Base-by-base conservation (phyloP, 441 rosid species). In the Hypseocharis bilobata region DNA sequence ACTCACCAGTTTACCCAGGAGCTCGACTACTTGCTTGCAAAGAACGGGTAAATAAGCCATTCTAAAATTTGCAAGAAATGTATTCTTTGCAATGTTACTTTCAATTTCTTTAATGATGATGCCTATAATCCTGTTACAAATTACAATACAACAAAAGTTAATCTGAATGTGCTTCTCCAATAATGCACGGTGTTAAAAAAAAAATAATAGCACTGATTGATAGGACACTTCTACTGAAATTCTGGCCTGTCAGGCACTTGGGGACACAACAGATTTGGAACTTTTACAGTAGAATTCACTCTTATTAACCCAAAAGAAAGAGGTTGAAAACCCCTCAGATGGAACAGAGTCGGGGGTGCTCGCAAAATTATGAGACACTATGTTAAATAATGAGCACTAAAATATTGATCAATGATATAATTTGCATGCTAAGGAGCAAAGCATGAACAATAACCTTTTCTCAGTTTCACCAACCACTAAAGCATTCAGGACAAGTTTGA, bases 391-490 rank as follows among this genome's bases (percentile, higher is more conserved):
- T n/a, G n/a, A n/a, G n/a, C n/a, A n/a, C n/a, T n/a, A n/a, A n/a
- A n/a, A n/a, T n/a, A n/a, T n/a, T n/a, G n/a, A n/a, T n/a, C n/a
- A n/a, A n/a, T n/a, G n/a, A 32, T 32, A 3, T 32, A 2, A 32
- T 42, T 42, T 42, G 1, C 3, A 1, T 38, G 64, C n/a, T 23
- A 34, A 36, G 44, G 64, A 38, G 16, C 4, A 27, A 63, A 70
- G 61, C 13, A 44, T 19, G 32, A 19, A 70, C 60, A 65, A 42
- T 45, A 80, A 92, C 98, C 98, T 90, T 83, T 90, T 88, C 81
- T 92, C 98, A 77, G 79, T 85, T 77, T 92, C 98, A 68, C 98
- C 97, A 73, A 82, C 81, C 22, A 92, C 91, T 78, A 88, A 78
- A 69, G 85, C 77, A 55, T 85, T 83, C 74, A 93, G 77, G 55